A percentile compares a stretch with the other conserved stretches of the same genome.
These are phyloP conservation scores for Ilyonectria destructans DNA, from an alignment of 2,329 filamentous ascomycete genomes.

Conservation along the genomic window DNA sequence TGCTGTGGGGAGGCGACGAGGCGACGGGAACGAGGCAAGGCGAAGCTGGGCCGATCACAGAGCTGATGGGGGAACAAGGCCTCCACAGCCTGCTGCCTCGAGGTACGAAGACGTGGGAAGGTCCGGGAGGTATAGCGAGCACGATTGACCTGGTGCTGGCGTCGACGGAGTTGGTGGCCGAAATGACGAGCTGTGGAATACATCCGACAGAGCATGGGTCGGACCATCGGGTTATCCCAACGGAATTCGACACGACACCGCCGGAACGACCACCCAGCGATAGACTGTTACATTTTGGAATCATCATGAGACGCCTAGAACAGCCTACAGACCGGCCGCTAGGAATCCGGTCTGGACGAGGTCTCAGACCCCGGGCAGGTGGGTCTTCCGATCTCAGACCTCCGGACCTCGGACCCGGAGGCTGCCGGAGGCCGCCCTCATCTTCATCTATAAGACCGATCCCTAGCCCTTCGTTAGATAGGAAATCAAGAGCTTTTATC, in stretches of 20 bases:
- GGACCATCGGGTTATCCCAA: constrained; percentile 52
- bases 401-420: no score
- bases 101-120: constrained; percentile 55
- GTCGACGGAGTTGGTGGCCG: constrained; percentile 40
- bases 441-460: no score
- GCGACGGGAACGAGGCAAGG: constrained; percentile 48
- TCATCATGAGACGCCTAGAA: no score
- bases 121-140: constrained; percentile 33
- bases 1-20: constrained; percentile 42
- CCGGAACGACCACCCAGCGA: constrained; percentile 24
- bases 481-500: no score
- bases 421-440: no score
- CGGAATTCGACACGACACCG: constrained; percentile 46
- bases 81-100: constrained; percentile 54
- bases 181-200: constrained; percentile 35
- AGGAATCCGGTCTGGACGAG: no score
- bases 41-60: constrained; percentile 55
- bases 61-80: constrained; percentile 54
- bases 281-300: neutral
- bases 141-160: constrained; percentile 49
- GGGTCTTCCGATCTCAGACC: no score
- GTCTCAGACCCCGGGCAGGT: no score
- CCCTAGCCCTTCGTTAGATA: no score
- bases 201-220: constrained; percentile 47
- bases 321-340: no score